Percentiles rank a stretch among this genome's conserved stretches.
Evolutionary conservation across 176 grass and related monocot genomes (phyloP).

Genomic region (Carex cristatella): DNA sequence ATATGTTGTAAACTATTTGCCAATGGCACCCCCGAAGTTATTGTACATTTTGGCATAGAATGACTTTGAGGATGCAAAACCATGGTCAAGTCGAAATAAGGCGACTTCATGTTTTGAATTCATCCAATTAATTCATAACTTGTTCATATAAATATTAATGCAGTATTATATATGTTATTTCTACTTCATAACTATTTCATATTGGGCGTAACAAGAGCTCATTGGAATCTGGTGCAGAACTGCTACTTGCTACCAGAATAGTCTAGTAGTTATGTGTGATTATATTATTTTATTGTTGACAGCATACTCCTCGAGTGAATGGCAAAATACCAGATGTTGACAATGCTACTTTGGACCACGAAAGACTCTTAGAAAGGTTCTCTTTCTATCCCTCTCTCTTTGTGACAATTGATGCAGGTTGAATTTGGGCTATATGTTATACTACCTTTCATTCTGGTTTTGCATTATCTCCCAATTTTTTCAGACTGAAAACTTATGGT

Average conservation of each 20-base stretch:
- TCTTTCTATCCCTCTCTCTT: neutral
- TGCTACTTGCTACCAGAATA: no score
- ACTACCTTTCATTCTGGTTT: slow-evolving; percentile 1
- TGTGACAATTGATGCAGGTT: neutral
- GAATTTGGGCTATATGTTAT: neutral
- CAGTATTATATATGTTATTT: neutral
- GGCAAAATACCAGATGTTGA: slow-evolving; percentile 81
- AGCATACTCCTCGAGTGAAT: slow-evolving; percentile 99
- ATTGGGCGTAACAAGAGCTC: neutral
- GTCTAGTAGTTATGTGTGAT: neutral
- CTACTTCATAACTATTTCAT: neutral
- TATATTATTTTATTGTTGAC: slow-evolving; percentile 21
- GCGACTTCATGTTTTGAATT: neutral
- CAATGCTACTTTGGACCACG: slow-evolving; percentile 92
- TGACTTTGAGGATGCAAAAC: neutral
- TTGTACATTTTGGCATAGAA: neutral
- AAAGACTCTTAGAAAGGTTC: slow-evolving; percentile 87
- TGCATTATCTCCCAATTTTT: slow-evolving; percentile 15
- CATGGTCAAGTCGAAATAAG: neutral
- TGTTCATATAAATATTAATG: neutral
- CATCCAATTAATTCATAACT: neutral
- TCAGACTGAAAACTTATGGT: slow-evolving; percentile 74
- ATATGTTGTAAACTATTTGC: neutral
- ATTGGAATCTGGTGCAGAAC: neutral
- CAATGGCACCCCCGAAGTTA: neutral